These are phyloP conservation scores for Periglandula ipomoeae DNA, from an alignment of 2,329 filamentous ascomycete species.

Conservation along the genomic window DNA sequence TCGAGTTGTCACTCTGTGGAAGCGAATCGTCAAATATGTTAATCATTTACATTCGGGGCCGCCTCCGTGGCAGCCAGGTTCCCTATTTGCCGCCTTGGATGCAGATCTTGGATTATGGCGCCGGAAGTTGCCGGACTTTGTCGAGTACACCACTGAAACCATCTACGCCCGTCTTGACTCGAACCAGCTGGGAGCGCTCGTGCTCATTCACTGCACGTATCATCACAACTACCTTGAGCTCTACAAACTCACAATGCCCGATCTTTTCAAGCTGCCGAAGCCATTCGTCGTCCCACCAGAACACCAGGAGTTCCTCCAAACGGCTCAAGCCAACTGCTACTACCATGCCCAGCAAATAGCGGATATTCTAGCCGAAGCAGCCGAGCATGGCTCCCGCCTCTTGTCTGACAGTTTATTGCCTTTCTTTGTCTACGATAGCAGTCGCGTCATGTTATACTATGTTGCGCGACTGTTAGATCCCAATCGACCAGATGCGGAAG, in stretches of 20 bases:
- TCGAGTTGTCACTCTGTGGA: conserved; percentile 31
- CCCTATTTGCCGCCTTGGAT: conserved; percentile 31
- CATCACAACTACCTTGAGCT: conserved; percentile 36
- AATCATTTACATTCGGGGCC: conserved; percentile 29
- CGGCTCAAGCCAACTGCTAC: conserved; percentile 28
- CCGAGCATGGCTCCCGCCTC: conserved; percentile 29
- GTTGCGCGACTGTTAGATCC: conserved; percentile 33
- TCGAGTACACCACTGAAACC: conserved; percentile 33
- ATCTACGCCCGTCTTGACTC: conserved; percentile 38
- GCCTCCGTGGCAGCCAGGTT: conserved; percentile 34
- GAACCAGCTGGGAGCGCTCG: conserved; percentile 34
- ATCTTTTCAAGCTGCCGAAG: conserved; percentile 33
- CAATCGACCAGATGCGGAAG: conserved; percentile 23
- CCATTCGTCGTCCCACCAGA: conserved; percentile 30
- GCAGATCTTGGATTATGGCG: conserved; percentile 32
- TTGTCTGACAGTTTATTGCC: conserved; percentile 35
- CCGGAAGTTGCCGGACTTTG: conserved; percentile 31
- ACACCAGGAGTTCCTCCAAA: conserved; percentile 26
- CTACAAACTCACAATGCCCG: conserved; percentile 36
- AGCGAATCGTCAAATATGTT: conserved; percentile 32
- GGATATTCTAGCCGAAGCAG: conserved; percentile 28
- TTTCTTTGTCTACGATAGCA: conserved; percentile 38
- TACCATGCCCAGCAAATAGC: conserved; percentile 29
- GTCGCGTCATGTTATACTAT: conserved; percentile 38
- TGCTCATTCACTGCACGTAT: conserved; percentile 36